Evolutionary conservation across 2,329 filamentous ascomycete species (phyloP).

Genomic region (Cercospora sp.): DNA sequence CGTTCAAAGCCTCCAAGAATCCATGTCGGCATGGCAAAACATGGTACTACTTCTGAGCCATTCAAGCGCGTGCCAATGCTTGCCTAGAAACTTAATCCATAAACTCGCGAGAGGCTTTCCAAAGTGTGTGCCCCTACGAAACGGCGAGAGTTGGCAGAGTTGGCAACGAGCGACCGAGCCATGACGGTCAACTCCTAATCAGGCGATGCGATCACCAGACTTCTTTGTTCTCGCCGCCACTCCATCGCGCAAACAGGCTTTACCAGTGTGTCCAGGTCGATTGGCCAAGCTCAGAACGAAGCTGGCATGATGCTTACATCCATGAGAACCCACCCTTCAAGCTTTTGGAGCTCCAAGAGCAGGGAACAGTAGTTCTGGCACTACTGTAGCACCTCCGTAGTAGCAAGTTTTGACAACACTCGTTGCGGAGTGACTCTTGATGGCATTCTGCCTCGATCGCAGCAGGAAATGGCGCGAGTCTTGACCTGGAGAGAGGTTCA

Average conservation of each 20-base stretch:
- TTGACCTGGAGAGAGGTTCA: neutral
- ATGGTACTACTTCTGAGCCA: neutral
- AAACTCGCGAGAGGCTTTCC: neutral
- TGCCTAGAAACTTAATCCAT: constrained; percentile 1
- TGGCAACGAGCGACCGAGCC: neutral
- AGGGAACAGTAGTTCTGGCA: neutral
- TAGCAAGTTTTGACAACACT: neutral
- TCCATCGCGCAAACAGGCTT: neutral
- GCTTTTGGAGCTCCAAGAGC: neutral
- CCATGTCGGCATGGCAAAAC: neutral
- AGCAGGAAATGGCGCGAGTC: neutral
- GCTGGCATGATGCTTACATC: constrained; percentile 10
- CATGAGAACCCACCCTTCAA: neutral
- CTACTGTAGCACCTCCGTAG: neutral
- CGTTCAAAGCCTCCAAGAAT: neutral
- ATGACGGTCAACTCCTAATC: neutral
- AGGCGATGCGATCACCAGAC: neutral
- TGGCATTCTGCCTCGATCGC: neutral
- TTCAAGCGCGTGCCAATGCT: constrained; percentile 4
- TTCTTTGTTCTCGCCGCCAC: neutral
- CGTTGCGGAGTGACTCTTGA: neutral
- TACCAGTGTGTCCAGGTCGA: neutral
- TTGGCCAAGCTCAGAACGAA: neutral
- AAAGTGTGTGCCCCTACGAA: neutral
- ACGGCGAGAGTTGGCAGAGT: constrained; percentile 2